Percentiles rank a stretch among this genome's conserved stretches.
phyloP scores from a whole-genome alignment of 148 eudicot genomes.

The Rhododendron ovatum region DNA sequence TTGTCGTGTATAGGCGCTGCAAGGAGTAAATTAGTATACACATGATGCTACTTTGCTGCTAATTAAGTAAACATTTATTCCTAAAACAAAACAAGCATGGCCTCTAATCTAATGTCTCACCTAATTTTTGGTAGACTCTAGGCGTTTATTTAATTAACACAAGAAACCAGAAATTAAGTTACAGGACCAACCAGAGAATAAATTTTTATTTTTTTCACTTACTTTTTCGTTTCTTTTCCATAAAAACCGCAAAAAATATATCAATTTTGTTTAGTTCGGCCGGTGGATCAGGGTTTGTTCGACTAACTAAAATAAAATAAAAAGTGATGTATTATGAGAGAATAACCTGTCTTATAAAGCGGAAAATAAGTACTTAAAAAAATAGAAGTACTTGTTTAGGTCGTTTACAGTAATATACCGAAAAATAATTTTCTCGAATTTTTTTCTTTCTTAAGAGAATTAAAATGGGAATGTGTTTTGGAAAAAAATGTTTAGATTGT shows the following conservation, averaged over 20 bases:
- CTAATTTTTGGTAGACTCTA: not conserved
- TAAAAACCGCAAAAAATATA: not conserved
- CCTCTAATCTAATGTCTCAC: not conserved
- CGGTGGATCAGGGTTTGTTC: not conserved
- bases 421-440: not conserved
- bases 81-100: not conserved
- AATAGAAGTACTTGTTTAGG: not conserved
- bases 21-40: not conserved
- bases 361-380: too few species aligned
- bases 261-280: not conserved
- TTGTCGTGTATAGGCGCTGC: not conserved
- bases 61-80: not conserved
- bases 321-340: too few species aligned
- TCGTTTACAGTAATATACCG: not conserved
- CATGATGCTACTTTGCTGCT: not conserved
- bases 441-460: too few species aligned
- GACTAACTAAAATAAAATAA: too few species aligned
- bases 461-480: not conserved
- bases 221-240: not conserved
- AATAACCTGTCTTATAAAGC: too few species aligned
- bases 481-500: not conserved
- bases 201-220: not conserved
- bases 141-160: not conserved
- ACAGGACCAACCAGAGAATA: not conserved
- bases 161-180: not conserved